Evolutionary conservation across 1,284 basidiomycete genomes (phyloP).

Genomic region (Schizophyllum amplum): DNA sequence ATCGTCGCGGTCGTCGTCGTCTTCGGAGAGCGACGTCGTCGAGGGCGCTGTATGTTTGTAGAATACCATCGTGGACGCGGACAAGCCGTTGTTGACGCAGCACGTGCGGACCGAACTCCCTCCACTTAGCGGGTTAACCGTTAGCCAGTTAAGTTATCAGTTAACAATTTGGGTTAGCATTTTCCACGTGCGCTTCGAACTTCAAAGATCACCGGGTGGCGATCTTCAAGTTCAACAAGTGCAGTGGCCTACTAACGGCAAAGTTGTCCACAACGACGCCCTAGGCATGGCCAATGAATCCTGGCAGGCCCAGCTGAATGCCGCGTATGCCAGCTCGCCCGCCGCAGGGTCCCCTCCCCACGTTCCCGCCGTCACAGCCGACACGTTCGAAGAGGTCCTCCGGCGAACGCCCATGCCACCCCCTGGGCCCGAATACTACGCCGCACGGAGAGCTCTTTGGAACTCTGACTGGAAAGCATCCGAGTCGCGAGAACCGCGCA

Average conservation of each 20-base stretch:
- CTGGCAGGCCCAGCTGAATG: not conserved
- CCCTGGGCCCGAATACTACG: conserved; percentile 56
- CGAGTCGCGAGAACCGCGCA: conserved; percentile 11
- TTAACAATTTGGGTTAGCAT: too few relatives aligned
- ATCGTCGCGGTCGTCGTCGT: conserved; percentile 63
- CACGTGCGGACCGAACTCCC: not conserved
- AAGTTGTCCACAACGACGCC: not conserved
- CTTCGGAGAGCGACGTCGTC: conserved; percentile 47
- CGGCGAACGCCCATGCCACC: conserved; percentile 30
- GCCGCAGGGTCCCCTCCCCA: conserved; percentile 13
- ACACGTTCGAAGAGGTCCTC: not conserved
- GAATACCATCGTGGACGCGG: conserved; percentile 15
- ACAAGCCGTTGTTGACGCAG: not conserved
- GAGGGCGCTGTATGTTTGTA: conserved; percentile 56
- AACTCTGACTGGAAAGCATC: conserved; percentile 15
- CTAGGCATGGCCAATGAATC: not conserved
- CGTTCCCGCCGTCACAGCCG: conserved; percentile 24
- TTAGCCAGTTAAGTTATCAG: too few relatives aligned
- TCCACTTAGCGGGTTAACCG: too few relatives aligned
- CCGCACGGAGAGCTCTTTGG: conserved; percentile 56
- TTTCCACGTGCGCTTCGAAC: too few relatives aligned
- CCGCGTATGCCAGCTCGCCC: not conserved
- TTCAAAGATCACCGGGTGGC: too few relatives aligned
- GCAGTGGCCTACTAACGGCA: not conserved
- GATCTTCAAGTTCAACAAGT: too few relatives aligned